Base-by-base conservation (phyloP, 352 stramenopile species). In the Phytophthora citrophthora region DNA sequence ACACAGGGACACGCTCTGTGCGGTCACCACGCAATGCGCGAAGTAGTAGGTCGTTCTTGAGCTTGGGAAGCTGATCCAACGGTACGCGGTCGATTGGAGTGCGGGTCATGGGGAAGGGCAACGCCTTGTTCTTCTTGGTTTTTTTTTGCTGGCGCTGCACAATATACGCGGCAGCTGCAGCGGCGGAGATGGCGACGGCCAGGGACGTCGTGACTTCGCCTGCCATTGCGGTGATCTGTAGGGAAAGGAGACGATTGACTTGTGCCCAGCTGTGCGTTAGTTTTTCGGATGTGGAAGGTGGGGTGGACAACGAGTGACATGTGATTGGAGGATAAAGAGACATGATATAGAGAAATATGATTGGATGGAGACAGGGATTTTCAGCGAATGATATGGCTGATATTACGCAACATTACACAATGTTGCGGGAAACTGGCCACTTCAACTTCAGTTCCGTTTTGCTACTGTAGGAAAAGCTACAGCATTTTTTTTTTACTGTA, bases 1-100 rank as follows among this genome's bases (percentile, higher is more conserved):
- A 99, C 55, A 99, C 89, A 11, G 97, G 97, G 45, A 95, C 89
- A 24, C 89, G 86, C 76, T 97, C 91, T 9, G 91, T 96, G 49
- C 77, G 82, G 59, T 98, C 83, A 56, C 93, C 90, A 52, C 77
- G 79, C 31, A 96, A 83, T 48, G 91, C 91, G 27, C 90, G 88
- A 34, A 97, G 61, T 44, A 97, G 68, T 40, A 97, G 62, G 62
- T 97, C 89, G 74, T 97, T 97, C 70, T 96, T 95, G 56, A 96
- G 75, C 68, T 84, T 82, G n/a, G 87, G 86, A 57, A 94, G 68
- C 34, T 89, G 67, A 41, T 86, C 75, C 36, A 93, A 65, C 44
- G 86, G 68, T 32, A 93, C 53, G 51, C 86, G 86, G 66, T 91
- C 75, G 38, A 95, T 39, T 15, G 86, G 86, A 64, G 79, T 95